A percentile compares a stretch with the other conserved stretches of the same genome.
phyloP scores from a whole-genome alignment of 345 rosid genomes.

The Sonneratia caseolaris region DNA sequence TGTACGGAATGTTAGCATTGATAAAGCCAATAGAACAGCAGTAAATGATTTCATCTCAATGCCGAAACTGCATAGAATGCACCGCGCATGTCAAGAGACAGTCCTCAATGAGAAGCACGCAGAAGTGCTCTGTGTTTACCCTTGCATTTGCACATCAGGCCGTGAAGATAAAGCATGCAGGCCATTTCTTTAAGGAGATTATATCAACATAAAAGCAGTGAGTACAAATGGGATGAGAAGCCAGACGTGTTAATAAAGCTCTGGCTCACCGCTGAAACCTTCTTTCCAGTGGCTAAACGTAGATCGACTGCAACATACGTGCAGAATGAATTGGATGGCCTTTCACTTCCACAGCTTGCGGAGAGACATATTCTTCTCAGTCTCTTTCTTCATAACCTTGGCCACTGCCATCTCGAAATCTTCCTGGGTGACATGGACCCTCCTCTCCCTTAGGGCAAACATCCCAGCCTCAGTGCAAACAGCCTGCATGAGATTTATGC shows the following conservation, averaged over 20 bases:
- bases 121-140: neutral
- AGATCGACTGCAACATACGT: neutral
- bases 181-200: neutral
- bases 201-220: neutral
- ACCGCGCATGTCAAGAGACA: neutral
- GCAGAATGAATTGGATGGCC: neutral
- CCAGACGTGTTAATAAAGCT: neutral
- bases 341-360: constrained; percentile 92
- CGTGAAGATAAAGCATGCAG: neutral
- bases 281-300: neutral
- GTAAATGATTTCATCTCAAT: too few species aligned
- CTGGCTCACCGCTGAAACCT: neutral
- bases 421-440: constrained; percentile 97
- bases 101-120: neutral
- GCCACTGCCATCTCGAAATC: constrained; percentile 99
- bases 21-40: too few species aligned
- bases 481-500: constrained; percentile 40
- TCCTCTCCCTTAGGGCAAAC: constrained; percentile 97
- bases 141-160: neutral
- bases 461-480: constrained; percentile 99
- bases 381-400: constrained; percentile 99
- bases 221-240: neutral
- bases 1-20: too few species aligned
- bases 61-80: too few species aligned
- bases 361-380: constrained; percentile 96